Evolutionary conservation across 306 rosid genomes (phyloP).

Genomic region (Cucumis hystrix): DNA sequence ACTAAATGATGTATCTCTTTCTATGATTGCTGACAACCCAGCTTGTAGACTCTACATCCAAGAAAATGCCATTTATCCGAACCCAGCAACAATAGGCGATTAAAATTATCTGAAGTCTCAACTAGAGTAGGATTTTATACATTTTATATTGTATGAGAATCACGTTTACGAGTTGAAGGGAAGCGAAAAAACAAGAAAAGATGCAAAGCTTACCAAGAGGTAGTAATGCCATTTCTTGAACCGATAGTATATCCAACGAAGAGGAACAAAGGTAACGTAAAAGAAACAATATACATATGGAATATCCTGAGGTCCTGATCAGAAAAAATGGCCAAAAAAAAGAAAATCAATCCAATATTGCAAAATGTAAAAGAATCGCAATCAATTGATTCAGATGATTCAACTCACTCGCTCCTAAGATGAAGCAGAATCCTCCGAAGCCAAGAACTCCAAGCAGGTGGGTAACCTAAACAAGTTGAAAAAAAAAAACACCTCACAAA

Average conservation of each 20-base stretch:
- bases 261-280: conserved; percentile 79
- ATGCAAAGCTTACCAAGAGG: conserved; percentile 53
- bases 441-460: conserved; percentile 67
- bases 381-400: conserved; percentile 5
- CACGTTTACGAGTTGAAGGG: not conserved
- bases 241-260: conserved; percentile 90
- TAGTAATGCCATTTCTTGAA: conserved; percentile 97
- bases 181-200: not conserved
- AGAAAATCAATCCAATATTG: not conserved
- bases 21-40: not conserved
- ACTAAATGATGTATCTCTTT: not conserved
- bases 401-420: conserved; percentile 84
- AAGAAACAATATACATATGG: conserved; percentile 74
- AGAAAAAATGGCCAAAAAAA: not conserved
- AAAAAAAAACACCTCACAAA: not conserved
- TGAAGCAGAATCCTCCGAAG: conserved; percentile 84
- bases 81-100: not conserved
- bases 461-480: conserved; percentile 37
- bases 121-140: not conserved
- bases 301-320: conserved; percentile 80
- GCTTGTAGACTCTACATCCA: not conserved
- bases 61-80: not conserved
- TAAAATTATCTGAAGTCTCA: not conserved
- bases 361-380: not conserved
- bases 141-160: not conserved